These are phyloP conservation scores for Cercospora berteroae DNA, from an alignment of 2,329 filamentous ascomycete genomes.

Conservation along the genomic window DNA sequence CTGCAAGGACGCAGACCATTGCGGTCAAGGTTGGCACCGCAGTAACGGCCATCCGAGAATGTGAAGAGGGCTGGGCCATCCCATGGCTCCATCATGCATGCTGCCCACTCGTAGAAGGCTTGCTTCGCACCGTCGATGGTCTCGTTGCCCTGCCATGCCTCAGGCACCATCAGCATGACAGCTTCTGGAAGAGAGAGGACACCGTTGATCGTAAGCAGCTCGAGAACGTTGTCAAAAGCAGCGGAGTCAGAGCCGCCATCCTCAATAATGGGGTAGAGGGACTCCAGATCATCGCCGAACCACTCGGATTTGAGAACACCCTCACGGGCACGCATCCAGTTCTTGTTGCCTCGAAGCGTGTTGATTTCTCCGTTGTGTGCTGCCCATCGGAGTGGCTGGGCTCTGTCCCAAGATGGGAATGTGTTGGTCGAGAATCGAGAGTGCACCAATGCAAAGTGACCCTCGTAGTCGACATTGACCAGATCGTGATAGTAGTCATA, in stretches of 20 bases:
- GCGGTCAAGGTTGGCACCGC: conserved; percentile 92
- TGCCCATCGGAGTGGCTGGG: conserved; percentile 92
- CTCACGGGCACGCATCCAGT: conserved; percentile 98
- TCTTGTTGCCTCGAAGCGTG: conserved; percentile 95
- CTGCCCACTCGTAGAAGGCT: conserved; percentile 97
- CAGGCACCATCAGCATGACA: conserved; percentile 97
- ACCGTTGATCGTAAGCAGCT: conserved; percentile 90
- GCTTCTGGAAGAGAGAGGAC: conserved; percentile 93
- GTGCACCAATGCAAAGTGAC: conserved; percentile 93
- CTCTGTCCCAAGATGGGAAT: conserved; percentile 97
- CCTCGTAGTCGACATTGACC: conserved; percentile 95
- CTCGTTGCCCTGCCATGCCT: conserved; percentile 94
- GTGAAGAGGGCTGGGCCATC: conserved; percentile 96
- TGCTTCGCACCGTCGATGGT: conserved; percentile 93
- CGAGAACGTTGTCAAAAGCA: conserved; percentile 94
- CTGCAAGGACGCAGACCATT: conserved; percentile 93
- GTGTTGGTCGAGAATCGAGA: conserved; percentile 98
- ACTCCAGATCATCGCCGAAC: conserved; percentile 88
- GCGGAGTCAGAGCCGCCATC: conserved; percentile 96
- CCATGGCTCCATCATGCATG: conserved; percentile 99
- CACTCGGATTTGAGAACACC: conserved; percentile 90
- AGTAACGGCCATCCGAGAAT: conserved; percentile 94
- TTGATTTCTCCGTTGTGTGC: conserved; percentile 99
- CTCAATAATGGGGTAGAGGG: conserved; percentile 90
- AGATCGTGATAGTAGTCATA: conserved; percentile 98